phyloP scores from a whole-genome alignment of 768 basidiomycete genomes.

The Mycena amicta region DNA sequence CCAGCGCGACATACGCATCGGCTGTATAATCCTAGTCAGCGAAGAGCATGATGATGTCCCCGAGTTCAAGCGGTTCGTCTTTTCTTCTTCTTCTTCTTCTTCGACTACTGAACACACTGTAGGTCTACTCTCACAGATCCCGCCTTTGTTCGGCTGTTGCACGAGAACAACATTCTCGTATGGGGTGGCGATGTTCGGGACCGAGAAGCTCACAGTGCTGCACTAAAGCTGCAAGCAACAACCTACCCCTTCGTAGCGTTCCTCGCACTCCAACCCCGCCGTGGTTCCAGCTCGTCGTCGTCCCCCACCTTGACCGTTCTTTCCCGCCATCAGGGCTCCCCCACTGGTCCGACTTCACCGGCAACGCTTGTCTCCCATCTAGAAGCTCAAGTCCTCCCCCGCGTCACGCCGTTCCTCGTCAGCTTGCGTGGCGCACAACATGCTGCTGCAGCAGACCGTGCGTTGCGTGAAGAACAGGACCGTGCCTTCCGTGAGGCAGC shows the following conservation, averaged over 20 bases:
- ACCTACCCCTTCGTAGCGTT: constrained; percentile 95
- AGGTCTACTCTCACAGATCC: constrained; percentile 70
- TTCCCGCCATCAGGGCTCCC: constrained; percentile 80
- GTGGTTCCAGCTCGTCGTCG: constrained; percentile 39
- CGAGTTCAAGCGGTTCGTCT: constrained; percentile 77
- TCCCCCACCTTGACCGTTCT: constrained; percentile 73
- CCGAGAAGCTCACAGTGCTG: constrained; percentile 73
- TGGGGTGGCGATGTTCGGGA: constrained; percentile 94
- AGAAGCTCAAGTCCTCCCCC: constrained; percentile 72
- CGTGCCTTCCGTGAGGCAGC: constrained; percentile 71
- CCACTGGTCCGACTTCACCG: constrained; percentile 61
- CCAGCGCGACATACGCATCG: constrained; percentile 71
- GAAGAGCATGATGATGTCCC: constrained; percentile 89
- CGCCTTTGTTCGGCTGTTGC: constrained; percentile 65
- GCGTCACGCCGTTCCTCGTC: constrained; percentile 74
- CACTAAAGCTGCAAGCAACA: constrained; percentile 72
- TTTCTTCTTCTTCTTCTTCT: not conserved
- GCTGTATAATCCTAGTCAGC: constrained; percentile 81
- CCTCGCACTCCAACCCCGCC: constrained; percentile 80
- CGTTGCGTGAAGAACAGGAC: constrained; percentile 80
- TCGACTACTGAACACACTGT: not conserved
- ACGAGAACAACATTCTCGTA: constrained; percentile 74
- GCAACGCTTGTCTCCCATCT: constrained; percentile 67
- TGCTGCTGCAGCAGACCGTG: constrained; percentile 56
- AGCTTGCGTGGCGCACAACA: constrained; percentile 56